These are phyloP conservation scores for Puccinia sorghi DNA, from an alignment of 1,284 basidiomycete species.

Conservation along the genomic window DNA sequence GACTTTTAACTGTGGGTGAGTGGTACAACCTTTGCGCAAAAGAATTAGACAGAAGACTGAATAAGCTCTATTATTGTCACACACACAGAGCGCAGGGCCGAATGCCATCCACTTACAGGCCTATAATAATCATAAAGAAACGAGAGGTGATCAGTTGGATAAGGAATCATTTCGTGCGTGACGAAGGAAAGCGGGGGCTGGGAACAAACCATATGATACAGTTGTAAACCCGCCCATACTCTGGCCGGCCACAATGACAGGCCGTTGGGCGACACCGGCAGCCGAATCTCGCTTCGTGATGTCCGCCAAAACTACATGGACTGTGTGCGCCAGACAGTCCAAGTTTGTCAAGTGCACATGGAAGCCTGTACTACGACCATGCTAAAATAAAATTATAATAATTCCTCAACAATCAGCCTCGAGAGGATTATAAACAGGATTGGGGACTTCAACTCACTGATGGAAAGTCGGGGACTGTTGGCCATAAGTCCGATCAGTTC, in stretches of 20 bases:
- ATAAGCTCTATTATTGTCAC: too few species aligned
- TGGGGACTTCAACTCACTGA: conserved; percentile 2
- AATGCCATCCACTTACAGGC: conserved; percentile 34
- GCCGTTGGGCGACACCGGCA: conserved; percentile 21
- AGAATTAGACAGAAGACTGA: too few species aligned
- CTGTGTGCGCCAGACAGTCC: conserved; percentile 36
- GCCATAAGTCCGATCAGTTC: background rate
- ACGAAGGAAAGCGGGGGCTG: background rate
- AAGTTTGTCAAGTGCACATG: conserved; percentile 34
- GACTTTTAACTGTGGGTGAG: conserved; percentile 11
- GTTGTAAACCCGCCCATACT: conserved; percentile 42
- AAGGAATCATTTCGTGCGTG: too few species aligned
- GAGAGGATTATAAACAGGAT: background rate
- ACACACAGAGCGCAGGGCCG: too few species aligned
- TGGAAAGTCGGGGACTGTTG: conserved; percentile 36
- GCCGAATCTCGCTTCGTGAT: conserved; percentile 35
- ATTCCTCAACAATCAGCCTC: background rate
- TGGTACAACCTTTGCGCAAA: conserved; percentile 31
- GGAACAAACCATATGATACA: conserved; percentile 34
- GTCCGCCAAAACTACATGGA: conserved; percentile 37
- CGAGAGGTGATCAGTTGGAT: background rate
- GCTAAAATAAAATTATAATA: conserved; percentile 8
- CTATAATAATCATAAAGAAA: background rate
- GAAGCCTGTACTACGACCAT: conserved; percentile 48
- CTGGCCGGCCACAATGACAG: conserved; percentile 34